A percentile compares a stretch with the other conserved stretches of the same genome.
These are phyloP conservation scores for Ananas comosus DNA, from an alignment of 176 grass and related monocot species.

Conservation along the genomic window DNA sequence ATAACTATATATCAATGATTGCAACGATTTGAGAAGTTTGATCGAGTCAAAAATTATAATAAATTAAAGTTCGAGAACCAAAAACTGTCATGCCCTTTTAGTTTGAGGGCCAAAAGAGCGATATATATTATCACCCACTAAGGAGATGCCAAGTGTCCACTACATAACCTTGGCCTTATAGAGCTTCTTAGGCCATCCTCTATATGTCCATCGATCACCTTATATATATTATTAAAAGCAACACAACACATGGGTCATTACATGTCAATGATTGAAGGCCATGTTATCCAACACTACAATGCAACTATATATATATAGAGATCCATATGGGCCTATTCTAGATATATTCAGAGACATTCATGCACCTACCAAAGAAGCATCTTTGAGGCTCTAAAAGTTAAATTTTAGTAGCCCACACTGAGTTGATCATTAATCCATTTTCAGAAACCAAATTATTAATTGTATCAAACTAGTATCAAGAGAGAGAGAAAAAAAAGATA, in stretches of 20 bases:
- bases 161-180: neutral
- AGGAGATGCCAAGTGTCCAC: neutral
- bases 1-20: too few species aligned
- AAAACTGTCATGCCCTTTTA: too few species aligned
- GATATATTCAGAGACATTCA: neutral
- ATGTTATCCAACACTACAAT: neutral
- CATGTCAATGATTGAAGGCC: neutral
- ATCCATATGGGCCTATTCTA: too few species aligned
- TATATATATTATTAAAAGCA: neutral
- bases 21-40: too few species aligned
- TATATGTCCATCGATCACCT: neutral
- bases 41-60: too few species aligned
- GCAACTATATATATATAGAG: neutral
- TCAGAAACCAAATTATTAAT: constrained; percentile 3
- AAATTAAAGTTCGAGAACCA: too few species aligned
- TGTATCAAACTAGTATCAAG: constrained; percentile 10
- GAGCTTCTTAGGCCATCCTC: neutral
- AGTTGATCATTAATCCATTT: too few species aligned
- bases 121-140: neutral
- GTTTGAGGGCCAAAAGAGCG: too few species aligned
- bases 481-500: neutral
- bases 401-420: too few species aligned
- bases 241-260: constrained; percentile 1
- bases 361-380: constrained; percentile 19
- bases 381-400: constrained; percentile 11